Base-by-base conservation (phyloP, 306 rosid species). In the Inga leiocalycina region DNA sequence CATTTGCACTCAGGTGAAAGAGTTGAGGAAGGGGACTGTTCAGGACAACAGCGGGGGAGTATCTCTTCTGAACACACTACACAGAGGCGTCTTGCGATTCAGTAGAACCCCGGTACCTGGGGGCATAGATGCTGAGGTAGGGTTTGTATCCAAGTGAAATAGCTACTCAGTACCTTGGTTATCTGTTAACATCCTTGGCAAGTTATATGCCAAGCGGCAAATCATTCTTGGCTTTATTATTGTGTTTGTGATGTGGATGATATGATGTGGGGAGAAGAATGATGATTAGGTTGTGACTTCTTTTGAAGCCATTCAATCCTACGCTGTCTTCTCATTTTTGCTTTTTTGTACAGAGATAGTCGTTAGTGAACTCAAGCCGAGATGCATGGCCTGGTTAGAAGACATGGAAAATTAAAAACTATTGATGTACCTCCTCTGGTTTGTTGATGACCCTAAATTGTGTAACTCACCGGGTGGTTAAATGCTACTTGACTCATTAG, bases 181-280 rank as follows among this genome's bases (percentile, higher is more conserved):
- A 79, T 89, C 89, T 85, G 80, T 82, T 46, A 64, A 67, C 80
- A 85, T 71, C 80, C 89, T 93, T 87, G 97, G 92, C 92, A 88
- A 84, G 84, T 77, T 81, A 46, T 73, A 19, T 84, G 93, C 79
- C 85, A 82, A 88, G 93, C 96, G 97, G 98, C 98, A 93, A 95
- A 87, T 95, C 98, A 93, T 95, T 95, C 98, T 95, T 95, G 98
- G 98, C 98, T 95, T 84, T 89, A 85, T 86, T 83, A 88, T 84
- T 83, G 88, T 83, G 85, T 85, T 86, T 86, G 79, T 87, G 91
- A 86, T 83, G 83, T 87, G 88, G 84, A 71, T 71, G 56, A 71
- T 71, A 83, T 85, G 83, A 81, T 76, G 45, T 79, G 88, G 85
- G 89, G 81, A 72, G 84, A 75, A 75, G 92, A 83, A 76, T 84